These are phyloP conservation scores for Protomyces macrosporus DNA, from an alignment of 1,139 yeast genomes.

Conservation along the genomic window DNA sequence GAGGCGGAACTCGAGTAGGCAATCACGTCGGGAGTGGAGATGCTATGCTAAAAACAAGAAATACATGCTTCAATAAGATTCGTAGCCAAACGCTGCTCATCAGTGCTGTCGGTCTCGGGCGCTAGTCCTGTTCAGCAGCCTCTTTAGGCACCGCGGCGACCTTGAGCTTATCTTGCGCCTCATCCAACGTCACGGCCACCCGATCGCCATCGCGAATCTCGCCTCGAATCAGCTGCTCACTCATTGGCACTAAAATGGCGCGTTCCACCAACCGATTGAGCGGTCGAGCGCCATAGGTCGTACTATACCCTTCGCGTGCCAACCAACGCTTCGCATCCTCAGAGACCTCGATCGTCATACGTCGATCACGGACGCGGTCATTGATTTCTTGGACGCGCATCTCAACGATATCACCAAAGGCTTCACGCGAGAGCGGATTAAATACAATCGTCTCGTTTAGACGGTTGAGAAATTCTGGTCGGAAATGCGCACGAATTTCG, in stretches of 20 bases:
- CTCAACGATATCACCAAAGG: conserved; percentile 72
- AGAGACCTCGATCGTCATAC: conserved; percentile 60
- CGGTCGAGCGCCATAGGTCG: conserved; percentile 91
- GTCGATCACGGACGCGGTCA: conserved; percentile 69
- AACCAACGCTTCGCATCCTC: conserved; percentile 64
- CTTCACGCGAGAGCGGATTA: conserved; percentile 72
- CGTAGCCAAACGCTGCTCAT: neutral
- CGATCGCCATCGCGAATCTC: conserved; percentile 65
- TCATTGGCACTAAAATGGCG: conserved; percentile 76
- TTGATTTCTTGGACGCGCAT: conserved; percentile 75
- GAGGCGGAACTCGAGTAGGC: conserved; percentile 11
- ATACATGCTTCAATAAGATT: neutral
- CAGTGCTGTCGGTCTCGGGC: neutral
- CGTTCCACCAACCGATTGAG: conserved; percentile 83
- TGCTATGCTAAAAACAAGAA: neutral
- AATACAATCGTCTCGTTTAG: conserved; percentile 86
- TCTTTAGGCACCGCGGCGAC: conserved; percentile 49
- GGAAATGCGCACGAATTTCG: conserved; percentile 63
- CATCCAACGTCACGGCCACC: conserved; percentile 40
- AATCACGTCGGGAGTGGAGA: neutral
- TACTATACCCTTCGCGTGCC: conserved; percentile 82
- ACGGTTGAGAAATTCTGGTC: conserved; percentile 93
- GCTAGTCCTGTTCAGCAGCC: conserved; percentile 32
- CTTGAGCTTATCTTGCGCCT: conserved; percentile 40
- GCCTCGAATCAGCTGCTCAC: conserved; percentile 71